Conservation (phyloP, 768 basidiomycete genomes). For the Multifurca ochricompacta region DNA sequence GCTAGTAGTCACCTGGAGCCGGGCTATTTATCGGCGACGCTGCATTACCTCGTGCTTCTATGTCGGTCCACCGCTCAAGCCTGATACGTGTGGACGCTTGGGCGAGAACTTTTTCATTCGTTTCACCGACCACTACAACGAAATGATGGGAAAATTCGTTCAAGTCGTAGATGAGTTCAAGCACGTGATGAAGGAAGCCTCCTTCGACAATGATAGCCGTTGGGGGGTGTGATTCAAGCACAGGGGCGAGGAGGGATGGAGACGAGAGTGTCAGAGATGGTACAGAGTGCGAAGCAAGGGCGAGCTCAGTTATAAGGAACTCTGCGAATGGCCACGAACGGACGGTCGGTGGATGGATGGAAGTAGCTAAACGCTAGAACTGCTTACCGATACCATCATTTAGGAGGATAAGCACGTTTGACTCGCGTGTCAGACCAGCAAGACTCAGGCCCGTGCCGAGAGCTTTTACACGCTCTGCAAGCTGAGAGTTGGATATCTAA, state of each 20-base stretch:
- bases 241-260: slow-evolving; percentile 50
- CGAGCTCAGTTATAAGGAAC: slow-evolving; percentile 74
- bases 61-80: slow-evolving; percentile 58
- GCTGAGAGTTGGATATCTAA: slow-evolving; percentile 66
- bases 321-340: slow-evolving; percentile 34
- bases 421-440: slow-evolving; percentile 46
- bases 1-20: slow-evolving; percentile 42
- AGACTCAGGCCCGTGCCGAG: slow-evolving; percentile 67
- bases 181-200: slow-evolving; percentile 54
- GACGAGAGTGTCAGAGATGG: slow-evolving; percentile 59
- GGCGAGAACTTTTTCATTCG: slow-evolving; percentile 37
- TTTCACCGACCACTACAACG: slow-evolving; percentile 68
- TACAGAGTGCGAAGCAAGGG: slow-evolving; percentile 63
- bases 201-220: slow-evolving; percentile 69
- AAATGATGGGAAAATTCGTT: slow-evolving; percentile 41
- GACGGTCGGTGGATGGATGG: slow-evolving; percentile 7
- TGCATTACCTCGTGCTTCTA: slow-evolving; percentile 57
- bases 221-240: slow-evolving; percentile 58
- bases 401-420: slow-evolving; percentile 66
- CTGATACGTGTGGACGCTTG: slow-evolving; percentile 45
- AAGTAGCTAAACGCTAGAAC: neutral
- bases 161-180: slow-evolving; percentile 65
- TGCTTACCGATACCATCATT: slow-evolving; percentile 67
- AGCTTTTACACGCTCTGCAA: slow-evolving; percentile 62
- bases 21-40: slow-evolving; percentile 37